Evolutionary conservation across 768 basidiomycete species (phyloP).

Genomic region (Phylloporus arenicola): DNA sequence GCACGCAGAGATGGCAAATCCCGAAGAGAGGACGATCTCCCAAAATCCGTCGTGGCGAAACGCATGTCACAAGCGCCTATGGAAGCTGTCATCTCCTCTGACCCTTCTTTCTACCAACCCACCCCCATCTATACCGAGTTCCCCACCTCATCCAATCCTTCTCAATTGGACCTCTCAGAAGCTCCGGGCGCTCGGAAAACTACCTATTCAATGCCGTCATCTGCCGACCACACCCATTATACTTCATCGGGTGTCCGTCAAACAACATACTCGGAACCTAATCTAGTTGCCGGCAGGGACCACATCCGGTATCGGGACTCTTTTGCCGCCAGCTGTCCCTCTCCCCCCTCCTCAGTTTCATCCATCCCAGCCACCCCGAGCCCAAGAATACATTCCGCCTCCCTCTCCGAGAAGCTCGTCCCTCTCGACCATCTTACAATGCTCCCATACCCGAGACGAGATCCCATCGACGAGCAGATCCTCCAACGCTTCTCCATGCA

Average conservation of each 20-base stretch:
- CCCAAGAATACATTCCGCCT: conserved; percentile 18
- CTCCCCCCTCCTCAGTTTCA: conserved; percentile 34
- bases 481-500: conserved; percentile 50
- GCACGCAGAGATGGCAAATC: conserved; percentile 62
- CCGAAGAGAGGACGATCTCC: conserved; percentile 36
- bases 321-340: conserved; percentile 21
- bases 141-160: conserved; percentile 27
- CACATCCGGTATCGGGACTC: conserved; percentile 21
- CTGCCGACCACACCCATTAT: conserved; percentile 19
- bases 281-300: conserved; percentile 16
- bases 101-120: conserved; percentile 22
- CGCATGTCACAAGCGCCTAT: conserved; percentile 30
- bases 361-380: conserved; percentile 37
- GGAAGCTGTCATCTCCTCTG: conserved; percentile 23
- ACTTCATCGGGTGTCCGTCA: conserved; percentile 20
- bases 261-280: conserved; percentile 31
- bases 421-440: conserved; percentile 60
- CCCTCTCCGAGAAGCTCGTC: conserved; percentile 41
- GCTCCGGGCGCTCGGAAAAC: conserved; percentile 19
- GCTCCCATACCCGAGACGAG: conserved; percentile 48
- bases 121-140: conserved; percentile 27
- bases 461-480: conserved; percentile 61
- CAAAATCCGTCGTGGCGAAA: conserved; percentile 44
- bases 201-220: conserved; percentile 29
- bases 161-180: conserved; percentile 26